A percentile compares a stretch with the other conserved stretches of the same genome.
These are phyloP conservation scores for Cucurbita ficifolia DNA, from an alignment of 306 rosid species.

Conservation along the genomic window DNA sequence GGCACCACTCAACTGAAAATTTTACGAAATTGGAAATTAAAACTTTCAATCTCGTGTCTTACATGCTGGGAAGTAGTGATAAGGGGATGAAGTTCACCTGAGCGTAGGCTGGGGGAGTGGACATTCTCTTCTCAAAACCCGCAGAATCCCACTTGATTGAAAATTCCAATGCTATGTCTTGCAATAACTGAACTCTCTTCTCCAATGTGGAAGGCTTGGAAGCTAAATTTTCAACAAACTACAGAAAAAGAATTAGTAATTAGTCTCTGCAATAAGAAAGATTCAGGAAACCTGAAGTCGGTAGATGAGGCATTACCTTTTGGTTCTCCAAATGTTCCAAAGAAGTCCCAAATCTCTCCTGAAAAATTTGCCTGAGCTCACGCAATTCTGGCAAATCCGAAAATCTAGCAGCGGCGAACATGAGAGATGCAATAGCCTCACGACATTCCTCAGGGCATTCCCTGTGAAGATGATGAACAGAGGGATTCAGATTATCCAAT, in stretches of 20 bases:
- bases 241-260: slow-evolving; percentile 11
- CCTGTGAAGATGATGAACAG: slow-evolving; percentile 21
- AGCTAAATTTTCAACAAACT: slow-evolving; percentile 68
- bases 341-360: slow-evolving; percentile 56
- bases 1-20: background rate
- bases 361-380: slow-evolving; percentile 67
- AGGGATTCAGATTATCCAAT: background rate
- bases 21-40: background rate
- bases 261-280: slow-evolving; percentile 12
- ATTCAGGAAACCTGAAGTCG: background rate
- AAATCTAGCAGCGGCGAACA: slow-evolving; percentile 85
- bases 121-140: slow-evolving; percentile 69
- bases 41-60: background rate
- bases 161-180: slow-evolving; percentile 61
- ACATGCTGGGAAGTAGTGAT: slow-evolving; percentile 7
- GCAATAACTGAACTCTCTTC: slow-evolving; percentile 56
- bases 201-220: slow-evolving; percentile 57
- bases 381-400: slow-evolving; percentile 96
- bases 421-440: slow-evolving; percentile 65
- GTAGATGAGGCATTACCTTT: slow-evolving; percentile 25
- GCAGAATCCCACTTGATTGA: slow-evolving; percentile 74
- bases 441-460: slow-evolving; percentile 91
- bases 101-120: slow-evolving; percentile 28
- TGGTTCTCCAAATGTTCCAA: slow-evolving; percentile 51
- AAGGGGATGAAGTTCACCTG: slow-evolving; percentile 33